A percentile compares a stretch with the other conserved stretches of the same genome.
Conservation (phyloP, 2,329 filamentous ascomycete genomes). For the Aspergillus sp. region DNA sequence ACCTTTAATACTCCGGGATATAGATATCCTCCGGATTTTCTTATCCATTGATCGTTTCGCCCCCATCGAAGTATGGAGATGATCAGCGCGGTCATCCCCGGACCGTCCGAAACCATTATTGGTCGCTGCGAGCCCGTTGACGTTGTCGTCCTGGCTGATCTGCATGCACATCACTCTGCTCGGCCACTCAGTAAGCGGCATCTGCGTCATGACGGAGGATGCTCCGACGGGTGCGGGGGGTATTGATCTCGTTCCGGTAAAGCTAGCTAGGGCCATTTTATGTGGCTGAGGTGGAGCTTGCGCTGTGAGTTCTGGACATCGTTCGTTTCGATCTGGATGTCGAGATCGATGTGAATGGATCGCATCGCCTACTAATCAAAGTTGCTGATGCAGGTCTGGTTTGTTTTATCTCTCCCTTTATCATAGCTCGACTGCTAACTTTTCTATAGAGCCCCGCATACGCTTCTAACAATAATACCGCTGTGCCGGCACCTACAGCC, state of each 20-base stretch:
- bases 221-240: neutral
- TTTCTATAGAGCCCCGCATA: neutral
- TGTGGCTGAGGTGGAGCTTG: neutral
- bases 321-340: neutral
- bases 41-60: neutral
- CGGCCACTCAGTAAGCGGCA: neutral
- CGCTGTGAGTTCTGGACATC: neutral
- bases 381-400: neutral
- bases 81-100: conserved; percentile 2
- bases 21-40: neutral
- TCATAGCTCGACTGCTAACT: neutral
- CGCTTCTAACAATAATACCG: neutral
- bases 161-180: conserved; percentile 10
- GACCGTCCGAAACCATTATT: neutral
- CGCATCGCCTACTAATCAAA: neutral
- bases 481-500: neutral
- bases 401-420: neutral
- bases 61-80: neutral
- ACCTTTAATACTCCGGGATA: neutral
- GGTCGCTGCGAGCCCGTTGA: neutral
- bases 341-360: neutral
- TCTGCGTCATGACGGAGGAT: neutral
- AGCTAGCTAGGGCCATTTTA: neutral
- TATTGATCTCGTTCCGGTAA: neutral
- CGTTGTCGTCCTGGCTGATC: conserved; percentile 5